These are phyloP conservation scores for Arthrobotrys entomopaga DNA, from an alignment of 2,329 filamentous ascomycete genomes.

Conservation along the genomic window DNA sequence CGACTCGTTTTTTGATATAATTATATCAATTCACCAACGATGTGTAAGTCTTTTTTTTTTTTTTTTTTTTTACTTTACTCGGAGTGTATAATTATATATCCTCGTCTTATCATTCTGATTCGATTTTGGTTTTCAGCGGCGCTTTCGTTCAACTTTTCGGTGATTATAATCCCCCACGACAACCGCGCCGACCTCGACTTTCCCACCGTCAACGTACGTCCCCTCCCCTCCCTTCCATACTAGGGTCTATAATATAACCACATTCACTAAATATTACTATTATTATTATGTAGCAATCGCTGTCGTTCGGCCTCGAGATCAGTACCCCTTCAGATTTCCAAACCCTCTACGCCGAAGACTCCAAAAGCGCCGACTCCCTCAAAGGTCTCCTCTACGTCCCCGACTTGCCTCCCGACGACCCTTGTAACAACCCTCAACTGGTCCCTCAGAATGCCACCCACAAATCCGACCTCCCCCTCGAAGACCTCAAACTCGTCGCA, in stretches of 20 bases:
- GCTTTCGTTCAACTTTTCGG: conserved; percentile 50
- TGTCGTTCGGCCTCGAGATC: conserved; percentile 53
- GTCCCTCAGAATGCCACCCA: conserved; percentile 81
- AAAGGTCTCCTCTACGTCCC: conserved; percentile 85
- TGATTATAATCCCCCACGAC: conserved; percentile 47
- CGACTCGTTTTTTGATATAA: neutral
- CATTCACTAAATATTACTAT: no score
- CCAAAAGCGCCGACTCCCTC: conserved; percentile 35
- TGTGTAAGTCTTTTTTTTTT: conserved; percentile 9
- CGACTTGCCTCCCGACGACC: conserved; percentile 69
- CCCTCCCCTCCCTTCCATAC: neutral
- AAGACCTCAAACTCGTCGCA: conserved; percentile 79
- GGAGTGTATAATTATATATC: neutral
- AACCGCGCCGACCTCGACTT: conserved; percentile 42
- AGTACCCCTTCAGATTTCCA: conserved; percentile 45
- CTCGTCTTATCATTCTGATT: no score
- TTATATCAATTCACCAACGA: neutral
- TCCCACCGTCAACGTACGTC: conserved; percentile 49
- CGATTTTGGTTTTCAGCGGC: conserved; percentile 17
- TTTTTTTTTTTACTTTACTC: no score
- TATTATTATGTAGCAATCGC: conserved; percentile 30
- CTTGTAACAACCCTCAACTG: conserved; percentile 73
- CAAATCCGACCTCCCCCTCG: conserved; percentile 73
- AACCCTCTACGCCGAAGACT: conserved; percentile 51
- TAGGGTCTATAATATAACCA: neutral